These are phyloP conservation scores for Agapanthus africanus DNA, from an alignment of 106 monocot genomes.

Conservation along the genomic window DNA sequence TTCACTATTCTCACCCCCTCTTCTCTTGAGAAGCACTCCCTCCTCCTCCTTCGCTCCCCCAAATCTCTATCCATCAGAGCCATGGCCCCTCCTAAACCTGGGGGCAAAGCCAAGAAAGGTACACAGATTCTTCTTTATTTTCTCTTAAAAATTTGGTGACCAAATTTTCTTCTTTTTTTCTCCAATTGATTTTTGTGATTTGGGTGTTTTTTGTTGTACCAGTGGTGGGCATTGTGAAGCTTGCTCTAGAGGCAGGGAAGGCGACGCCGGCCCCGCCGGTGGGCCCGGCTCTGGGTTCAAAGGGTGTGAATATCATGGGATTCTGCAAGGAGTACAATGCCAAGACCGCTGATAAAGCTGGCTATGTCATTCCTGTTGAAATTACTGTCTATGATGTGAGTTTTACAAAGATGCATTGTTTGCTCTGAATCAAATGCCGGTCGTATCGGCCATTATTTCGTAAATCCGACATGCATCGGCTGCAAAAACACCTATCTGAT, in stretches of 20 bases:
- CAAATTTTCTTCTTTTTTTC: neutral
- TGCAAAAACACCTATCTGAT: too few species aligned
- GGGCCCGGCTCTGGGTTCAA: conserved; percentile 94
- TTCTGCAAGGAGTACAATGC: conserved; percentile 99
- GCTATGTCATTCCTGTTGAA: conserved; percentile 95
- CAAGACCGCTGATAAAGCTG: conserved; percentile 87
- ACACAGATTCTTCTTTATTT: neutral
- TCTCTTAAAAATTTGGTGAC: neutral
- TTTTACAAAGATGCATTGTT: too few species aligned
- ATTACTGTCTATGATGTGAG: conserved; percentile 97
- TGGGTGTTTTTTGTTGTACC: too few species aligned
- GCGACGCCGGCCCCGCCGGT: conserved; percentile 98
- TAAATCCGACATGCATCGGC: too few species aligned
- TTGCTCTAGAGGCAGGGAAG: conserved; percentile 93
- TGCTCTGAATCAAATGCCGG: too few species aligned
- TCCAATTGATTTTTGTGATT: too few species aligned
- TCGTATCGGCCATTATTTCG: too few species aligned
- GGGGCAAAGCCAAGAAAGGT: conserved; percentile 8
- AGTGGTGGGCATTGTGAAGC: conserved; percentile 88
- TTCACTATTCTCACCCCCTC: conserved; percentile 5
- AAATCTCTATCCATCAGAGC: neutral
- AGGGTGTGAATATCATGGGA: conserved; percentile 96
- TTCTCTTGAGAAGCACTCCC: neutral
- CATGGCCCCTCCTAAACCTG: conserved; percentile 6
- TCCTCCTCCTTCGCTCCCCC: neutral